These are phyloP conservation scores for Leptomonas seymouri DNA, from an alignment of 208 protist genomes.

Conservation along the genomic window DNA sequence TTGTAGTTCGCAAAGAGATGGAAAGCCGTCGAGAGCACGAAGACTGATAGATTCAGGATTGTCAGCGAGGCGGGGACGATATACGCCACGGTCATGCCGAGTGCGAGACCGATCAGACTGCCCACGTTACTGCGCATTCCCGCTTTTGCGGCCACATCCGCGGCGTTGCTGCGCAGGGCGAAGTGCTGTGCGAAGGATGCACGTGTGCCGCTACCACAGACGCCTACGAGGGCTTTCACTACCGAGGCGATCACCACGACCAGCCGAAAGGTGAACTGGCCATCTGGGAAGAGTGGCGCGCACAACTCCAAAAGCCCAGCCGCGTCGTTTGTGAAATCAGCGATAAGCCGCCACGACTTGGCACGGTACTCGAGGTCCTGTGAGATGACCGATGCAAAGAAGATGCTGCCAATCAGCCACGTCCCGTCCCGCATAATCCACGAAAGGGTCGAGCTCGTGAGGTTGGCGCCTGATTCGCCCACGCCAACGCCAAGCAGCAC, in stretches of 20 bases:
- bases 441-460: constrained; percentile 46
- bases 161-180: constrained; percentile 51
- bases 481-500: constrained; percentile 61
- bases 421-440: constrained; percentile 67
- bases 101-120: constrained; percentile 41
- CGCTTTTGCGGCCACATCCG: constrained; percentile 58
- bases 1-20: constrained; percentile 54
- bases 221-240: constrained; percentile 44
- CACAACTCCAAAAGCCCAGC: constrained; percentile 51
- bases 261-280: constrained; percentile 32
- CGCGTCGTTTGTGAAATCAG: constrained; percentile 59
- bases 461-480: constrained; percentile 38
- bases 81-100: constrained; percentile 38
- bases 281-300: constrained; percentile 28
- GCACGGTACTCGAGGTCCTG: constrained; percentile 48
- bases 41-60: constrained; percentile 28
- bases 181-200: constrained; percentile 66
- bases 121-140: constrained; percentile 53
- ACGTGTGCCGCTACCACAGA: constrained; percentile 45
- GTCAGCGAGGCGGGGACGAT: constrained; percentile 37
- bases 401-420: constrained; percentile 48
- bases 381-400: constrained; percentile 44
- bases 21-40: constrained; percentile 34
- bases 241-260: constrained; percentile 35
- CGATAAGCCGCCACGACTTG: constrained; percentile 65